These are phyloP conservation scores for Dactylellina sp. DNA, from an alignment of 2,329 filamentous ascomycete species.

Conservation along the genomic window DNA sequence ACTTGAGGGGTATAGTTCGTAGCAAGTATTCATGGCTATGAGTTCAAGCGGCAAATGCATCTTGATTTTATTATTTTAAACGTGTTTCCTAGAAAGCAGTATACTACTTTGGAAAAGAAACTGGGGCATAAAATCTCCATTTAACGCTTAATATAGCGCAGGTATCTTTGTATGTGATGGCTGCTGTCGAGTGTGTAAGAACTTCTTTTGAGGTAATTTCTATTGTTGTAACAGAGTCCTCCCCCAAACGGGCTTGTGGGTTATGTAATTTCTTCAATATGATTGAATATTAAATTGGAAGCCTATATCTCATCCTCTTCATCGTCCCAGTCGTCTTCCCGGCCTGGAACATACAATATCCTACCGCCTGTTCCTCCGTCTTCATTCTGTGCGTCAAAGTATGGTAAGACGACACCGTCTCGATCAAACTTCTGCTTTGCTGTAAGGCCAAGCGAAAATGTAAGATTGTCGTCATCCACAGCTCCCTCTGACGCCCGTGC, in stretches of 20 bases:
- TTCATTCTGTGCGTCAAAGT: constrained; percentile 93
- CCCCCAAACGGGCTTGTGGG: neutral
- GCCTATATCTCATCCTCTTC: constrained; percentile 88
- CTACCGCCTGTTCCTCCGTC: constrained; percentile 86
- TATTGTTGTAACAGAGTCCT: too few species aligned
- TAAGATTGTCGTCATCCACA: constrained; percentile 68
- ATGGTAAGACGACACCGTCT: constrained; percentile 90
- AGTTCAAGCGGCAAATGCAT: too few species aligned
- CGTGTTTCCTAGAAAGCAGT: constrained; percentile 3
- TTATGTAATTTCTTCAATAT: neutral
- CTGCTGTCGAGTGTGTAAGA: constrained; percentile 6
- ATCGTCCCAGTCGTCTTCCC: constrained; percentile 93
- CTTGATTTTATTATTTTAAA: too few species aligned
- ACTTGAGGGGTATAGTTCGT: constrained; percentile 12
- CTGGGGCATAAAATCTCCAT: constrained; percentile 50
- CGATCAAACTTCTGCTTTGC: constrained; percentile 88
- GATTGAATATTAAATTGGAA: neutral
- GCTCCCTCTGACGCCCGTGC: constrained; percentile 64
- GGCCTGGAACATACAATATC: constrained; percentile 96
- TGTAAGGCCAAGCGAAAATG: constrained; percentile 87
- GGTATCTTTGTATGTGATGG: neutral
- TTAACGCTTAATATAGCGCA: constrained; percentile 55
- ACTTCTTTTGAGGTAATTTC: constrained; percentile 39
- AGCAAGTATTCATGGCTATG: neutral
- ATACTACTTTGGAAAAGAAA: constrained; percentile 19